A percentile compares a stretch with the other conserved stretches of the same genome.
These are phyloP conservation scores for Syzygium oleosum DNA, from an alignment of 345 rosid genomes.

Conservation along the genomic window DNA sequence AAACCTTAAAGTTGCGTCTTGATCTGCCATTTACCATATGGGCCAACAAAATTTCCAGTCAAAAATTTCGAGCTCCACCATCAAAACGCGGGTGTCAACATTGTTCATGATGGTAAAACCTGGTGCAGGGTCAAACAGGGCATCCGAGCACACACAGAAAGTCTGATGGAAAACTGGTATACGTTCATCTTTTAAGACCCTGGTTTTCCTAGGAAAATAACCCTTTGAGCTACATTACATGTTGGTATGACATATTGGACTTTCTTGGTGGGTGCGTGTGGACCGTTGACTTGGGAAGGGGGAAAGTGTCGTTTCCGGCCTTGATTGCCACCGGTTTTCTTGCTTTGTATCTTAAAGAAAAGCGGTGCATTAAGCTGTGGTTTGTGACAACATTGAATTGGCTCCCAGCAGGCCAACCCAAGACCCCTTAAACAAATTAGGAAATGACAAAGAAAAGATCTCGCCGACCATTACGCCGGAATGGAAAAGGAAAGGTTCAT, in stretches of 20 bases:
- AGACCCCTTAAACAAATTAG: too few relatives aligned
- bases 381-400: too few relatives aligned
- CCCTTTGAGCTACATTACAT: background rate
- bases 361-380: too few relatives aligned
- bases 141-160: background rate
- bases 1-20: background rate
- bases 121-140: background rate
- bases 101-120: background rate
- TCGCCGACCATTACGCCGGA: background rate
- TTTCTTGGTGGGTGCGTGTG: background rate
- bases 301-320: background rate
- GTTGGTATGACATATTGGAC: background rate
- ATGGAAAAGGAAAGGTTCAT: background rate
- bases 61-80: background rate
- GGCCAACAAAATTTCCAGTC: background rate
- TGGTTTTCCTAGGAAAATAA: background rate
- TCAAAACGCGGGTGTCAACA: background rate
- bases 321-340: background rate
- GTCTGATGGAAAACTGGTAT: background rate
- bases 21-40: background rate
- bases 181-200: background rate
- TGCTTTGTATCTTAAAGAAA: background rate
- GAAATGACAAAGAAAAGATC: background rate
- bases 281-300: background rate
- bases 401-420: too few relatives aligned